Evolutionary conservation across 2,329 filamentous ascomycete species (phyloP), one percentile per base, ranked within the genome.

Genomic region (Cryoendolithus antarcticus): DNA sequence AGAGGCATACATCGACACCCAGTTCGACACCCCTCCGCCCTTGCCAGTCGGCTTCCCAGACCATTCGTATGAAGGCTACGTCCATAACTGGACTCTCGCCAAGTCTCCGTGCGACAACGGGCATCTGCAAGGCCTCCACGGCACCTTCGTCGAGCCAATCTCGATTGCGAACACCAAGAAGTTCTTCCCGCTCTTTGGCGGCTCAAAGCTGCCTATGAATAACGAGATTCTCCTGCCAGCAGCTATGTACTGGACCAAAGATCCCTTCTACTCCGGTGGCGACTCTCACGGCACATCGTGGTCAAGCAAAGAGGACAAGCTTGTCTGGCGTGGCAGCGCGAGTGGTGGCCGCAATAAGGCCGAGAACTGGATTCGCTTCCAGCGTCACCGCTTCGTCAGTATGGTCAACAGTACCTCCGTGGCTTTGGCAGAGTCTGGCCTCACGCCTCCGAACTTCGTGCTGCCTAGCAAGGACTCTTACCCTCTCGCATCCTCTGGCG

Each of bases 321-420:
- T 64, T 10, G 53, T 68, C 9, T 72, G 69, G 69, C 62, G 68
- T 32, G 69, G 69, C 7, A 56, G 55, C 5, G 67, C 66, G 5
- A 62, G 61, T 3, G 69, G 69, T 2, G 69, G 69, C 2, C 58
- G 65, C 4, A 67, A 68, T 46, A 59, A 52, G 13, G 51, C 53
- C 19, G 56, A 69, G 21, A 85, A 77, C 49, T 86, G 82, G 82
- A 72, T 66, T 8, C 72, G 75, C 0, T 86, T 85, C 52, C 81
- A 86, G 46, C 74, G 82, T 3, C 82, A 86, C 53, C 77, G 82
- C 2, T 83, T 86, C 53, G 71, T 85, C 2, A 67, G 75, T 34
- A 81, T 86, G 76, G 71, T 78, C 52, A 86, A 86, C 49, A 71
- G 66, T 7, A 81, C 77, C 6, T 69, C 67, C 41, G 64, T 82